phyloP scores from a whole-genome alignment of 495 filamentous ascomycete genomes.

The Aspergillus carlsbadensis region DNA sequence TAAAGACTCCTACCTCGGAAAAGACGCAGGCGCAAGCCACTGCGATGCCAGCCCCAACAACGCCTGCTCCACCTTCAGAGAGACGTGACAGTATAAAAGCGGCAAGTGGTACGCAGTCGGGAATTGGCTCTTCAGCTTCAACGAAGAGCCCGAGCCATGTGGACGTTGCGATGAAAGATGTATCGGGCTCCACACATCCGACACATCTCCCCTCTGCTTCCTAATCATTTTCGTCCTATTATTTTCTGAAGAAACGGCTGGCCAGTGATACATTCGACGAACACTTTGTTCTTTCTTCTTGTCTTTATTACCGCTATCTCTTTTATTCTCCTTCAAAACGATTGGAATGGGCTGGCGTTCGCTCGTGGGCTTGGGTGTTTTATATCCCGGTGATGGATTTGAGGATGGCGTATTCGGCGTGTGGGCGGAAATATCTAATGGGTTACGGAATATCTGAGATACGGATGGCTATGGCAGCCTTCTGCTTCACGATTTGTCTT shows the following conservation, averaged over 20 bases:
- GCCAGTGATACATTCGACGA: background rate
- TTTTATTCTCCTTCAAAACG: slow-evolving; percentile 20
- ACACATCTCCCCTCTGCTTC: slow-evolving; percentile 25
- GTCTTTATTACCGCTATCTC: slow-evolving; percentile 10
- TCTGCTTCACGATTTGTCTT: slow-evolving; percentile 26
- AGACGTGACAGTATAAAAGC: slow-evolving; percentile 7
- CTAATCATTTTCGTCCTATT: slow-evolving; percentile 25
- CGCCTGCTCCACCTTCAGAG: slow-evolving; percentile 20
- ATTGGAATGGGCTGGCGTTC: slow-evolving; percentile 26
- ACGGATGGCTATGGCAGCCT: slow-evolving; percentile 23
- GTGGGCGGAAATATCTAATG: slow-evolving; percentile 19
- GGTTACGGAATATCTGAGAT: slow-evolving; percentile 36
- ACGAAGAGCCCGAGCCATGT: slow-evolving; percentile 18
- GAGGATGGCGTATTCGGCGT: slow-evolving; percentile 34
- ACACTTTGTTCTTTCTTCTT: slow-evolving; percentile 10
- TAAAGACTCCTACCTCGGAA: slow-evolving; percentile 42
- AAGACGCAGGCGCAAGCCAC: slow-evolving; percentile 34
- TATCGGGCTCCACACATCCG: slow-evolving; percentile 25
- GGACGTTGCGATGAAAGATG: slow-evolving; percentile 37
- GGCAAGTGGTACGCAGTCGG: slow-evolving; percentile 17
- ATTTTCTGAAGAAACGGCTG: slow-evolving; percentile 17
- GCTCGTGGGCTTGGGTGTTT: slow-evolving; percentile 17
- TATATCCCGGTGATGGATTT: slow-evolving; percentile 12
- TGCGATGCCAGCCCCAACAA: slow-evolving; percentile 26
- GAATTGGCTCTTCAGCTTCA: slow-evolving; percentile 14